Conservation (phyloP, 345 rosid genomes). For the Trapa bicornis region DNA sequence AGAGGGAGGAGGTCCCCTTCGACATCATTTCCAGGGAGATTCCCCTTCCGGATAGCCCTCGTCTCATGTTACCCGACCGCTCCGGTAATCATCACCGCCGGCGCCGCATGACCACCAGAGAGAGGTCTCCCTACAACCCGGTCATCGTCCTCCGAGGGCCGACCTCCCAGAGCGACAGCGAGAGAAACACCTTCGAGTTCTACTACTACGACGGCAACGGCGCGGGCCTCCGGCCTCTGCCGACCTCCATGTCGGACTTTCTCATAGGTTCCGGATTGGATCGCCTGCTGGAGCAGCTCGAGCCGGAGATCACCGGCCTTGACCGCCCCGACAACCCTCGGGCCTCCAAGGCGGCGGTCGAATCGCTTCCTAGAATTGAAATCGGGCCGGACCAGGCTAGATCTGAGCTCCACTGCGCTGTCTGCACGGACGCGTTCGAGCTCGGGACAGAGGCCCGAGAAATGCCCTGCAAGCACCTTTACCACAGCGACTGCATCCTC, state of each 20-base stretch:
- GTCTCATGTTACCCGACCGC: conserved; percentile 4
- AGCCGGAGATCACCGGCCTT: conserved; percentile 41
- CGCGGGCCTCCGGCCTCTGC: conserved; percentile 59
- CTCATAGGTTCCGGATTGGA: conserved; percentile 70
- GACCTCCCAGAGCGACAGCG: conserved; percentile 17
- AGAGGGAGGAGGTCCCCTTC: background rate
- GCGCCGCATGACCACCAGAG: conserved; percentile 19
- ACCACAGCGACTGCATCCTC: conserved; percentile 56
- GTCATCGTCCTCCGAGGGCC: conserved; percentile 56
- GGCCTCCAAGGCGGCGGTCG: conserved; percentile 62
- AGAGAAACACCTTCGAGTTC: conserved; percentile 36
- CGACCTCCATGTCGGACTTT: conserved; percentile 50
- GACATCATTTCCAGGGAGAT: background rate
- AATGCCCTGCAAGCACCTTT: conserved; percentile 73
- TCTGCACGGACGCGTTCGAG: conserved; percentile 60
- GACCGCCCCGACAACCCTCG: conserved; percentile 54
- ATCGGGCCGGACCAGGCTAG: conserved; percentile 24
- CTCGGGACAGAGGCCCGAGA: conserved; percentile 44
- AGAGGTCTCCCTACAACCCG: conserved; percentile 49
- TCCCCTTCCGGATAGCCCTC: conserved; percentile 1
- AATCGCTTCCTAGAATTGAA: conserved; percentile 45
- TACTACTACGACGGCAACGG: conserved; percentile 62
- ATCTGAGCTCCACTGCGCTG: conserved; percentile 58
- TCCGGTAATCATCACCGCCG: conserved; percentile 12
- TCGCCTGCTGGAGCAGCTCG: conserved; percentile 45